Base-by-base conservation (phyloP, 2,329 filamentous ascomycete genomes). In the Ophiocordyceps camponoti-rufipedis region DNA sequence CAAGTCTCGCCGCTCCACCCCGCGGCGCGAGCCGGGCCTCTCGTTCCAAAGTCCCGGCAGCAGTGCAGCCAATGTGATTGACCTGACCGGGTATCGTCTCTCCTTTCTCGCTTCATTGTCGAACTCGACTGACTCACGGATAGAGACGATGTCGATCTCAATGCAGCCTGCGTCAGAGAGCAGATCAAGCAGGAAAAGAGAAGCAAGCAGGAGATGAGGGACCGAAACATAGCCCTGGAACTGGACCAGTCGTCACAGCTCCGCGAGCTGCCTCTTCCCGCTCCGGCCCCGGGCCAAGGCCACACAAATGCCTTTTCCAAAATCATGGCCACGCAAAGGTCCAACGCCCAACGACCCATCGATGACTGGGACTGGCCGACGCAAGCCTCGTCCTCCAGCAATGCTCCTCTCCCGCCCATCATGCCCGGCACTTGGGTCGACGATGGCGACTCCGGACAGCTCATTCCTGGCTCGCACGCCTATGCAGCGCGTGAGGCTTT, bases 71-170 rank as follows among this genome's bases (percentile, higher is more conserved):
- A 56, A 60, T 18, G 45, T 66, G 33, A 65, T 68, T 46, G 65
- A 69, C 52, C 60, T 69, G 52, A 68, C 64, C 49, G 63, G 63
- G 59, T 64, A 59, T 48, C 40, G 11, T 31, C 28, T 10, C 33
- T 9, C 33, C 33, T 13, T 16, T 9, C n/a, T n/a, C 33, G n/a
- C 16, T 16, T 9, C 44, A 31, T 28, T 6, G n/a, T 5, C 29
- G 29, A 31, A 12, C 7, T 31, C 19, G 8, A 23, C 50, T 60
- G 19, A 55, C 53, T 16, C 38, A 43, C 12, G 46, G 5, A 51
- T 28, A 47, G 46, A 61, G 59, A 62, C 35, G 61, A 63, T 53
- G 59, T 63, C 45, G 53, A 63, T 14, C 32, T 52, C 35, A 51
- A 51, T 43, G 48, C 55, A 18, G 51, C 49, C 10, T 50, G 47